Evolutionary conservation across 2,329 filamentous ascomycete species (phyloP), one percentile per base, ranked within the genome.

Genomic region (Aaosphaeria pasadenensis): DNA sequence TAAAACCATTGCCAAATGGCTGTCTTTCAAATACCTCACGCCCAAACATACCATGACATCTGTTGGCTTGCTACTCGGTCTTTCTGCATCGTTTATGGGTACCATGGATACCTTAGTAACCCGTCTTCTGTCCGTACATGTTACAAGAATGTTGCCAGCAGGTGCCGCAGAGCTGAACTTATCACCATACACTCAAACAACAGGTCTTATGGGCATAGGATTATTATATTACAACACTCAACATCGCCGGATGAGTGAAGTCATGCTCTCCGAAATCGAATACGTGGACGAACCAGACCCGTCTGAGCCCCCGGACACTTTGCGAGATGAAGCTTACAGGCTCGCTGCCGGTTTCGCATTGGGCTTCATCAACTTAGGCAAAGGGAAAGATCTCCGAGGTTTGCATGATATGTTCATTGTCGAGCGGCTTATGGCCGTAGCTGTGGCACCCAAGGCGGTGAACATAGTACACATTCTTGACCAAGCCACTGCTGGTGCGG

Each of bases 31-130:
- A 65, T 99, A 99, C 59, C 77, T 99, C n/a, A 99, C 94, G 0
- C 92, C 94, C 1, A 99, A 99, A 64, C 95, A 99, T 70, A 95
- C 91, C 29, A 99, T 99, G 94, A 97, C 94, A 28, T 97, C 94
- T 1, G 92, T 99, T 46, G 94, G 94, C 7, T 77, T 99, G n/a
- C 78, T 99, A 3, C 78, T 99, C 1, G 94, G 94, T 1, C 77
- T 99, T 13, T 91, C 94, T 6, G 94, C 89, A 29, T 97, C 94
- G 1, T 95, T 96, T 65, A 79, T 96, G 57, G 94, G 95, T 1
- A 97, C 91, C 2, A 97, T 97, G 92, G 94, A 99, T 67, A 94
- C 89, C 2, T 79, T 96, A 30, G 92, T 97, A 51, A 97, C 94
- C 6, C 85, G 94, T 28, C 77, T 99, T 35, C 77, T 99, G 4